phyloP scores from a whole-genome alignment of 495 filamentous ascomycete genomes.

The Penicillium bovifimosum region DNA sequence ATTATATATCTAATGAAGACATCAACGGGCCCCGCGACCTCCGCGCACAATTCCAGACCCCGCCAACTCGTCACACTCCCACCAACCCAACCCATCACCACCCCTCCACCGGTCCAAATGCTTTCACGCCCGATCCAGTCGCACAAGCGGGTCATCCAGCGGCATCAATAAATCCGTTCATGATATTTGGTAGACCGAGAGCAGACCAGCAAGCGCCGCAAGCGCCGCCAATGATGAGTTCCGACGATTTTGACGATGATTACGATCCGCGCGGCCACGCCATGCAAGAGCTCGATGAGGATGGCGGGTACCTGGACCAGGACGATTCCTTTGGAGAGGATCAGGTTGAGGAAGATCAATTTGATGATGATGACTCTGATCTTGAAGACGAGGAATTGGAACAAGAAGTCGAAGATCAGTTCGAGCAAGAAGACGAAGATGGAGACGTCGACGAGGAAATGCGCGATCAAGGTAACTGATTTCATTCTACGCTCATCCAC shows the following conservation, averaged over 20 bases:
- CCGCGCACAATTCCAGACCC: slow-evolving; percentile 36
- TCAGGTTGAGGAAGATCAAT: slow-evolving; percentile 16
- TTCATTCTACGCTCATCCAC: background rate
- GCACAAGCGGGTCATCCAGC: slow-evolving; percentile 19
- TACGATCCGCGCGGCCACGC: slow-evolving; percentile 11
- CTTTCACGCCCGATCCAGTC: slow-evolving; percentile 17
- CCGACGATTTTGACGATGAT: slow-evolving; percentile 16
- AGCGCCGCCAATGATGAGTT: slow-evolving; percentile 14
- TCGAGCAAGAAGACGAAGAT: slow-evolving; percentile 31
- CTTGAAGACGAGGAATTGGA: slow-evolving; percentile 35
- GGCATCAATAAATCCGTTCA: slow-evolving; percentile 26
- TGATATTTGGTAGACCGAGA: slow-evolving; percentile 33
- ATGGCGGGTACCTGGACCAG: slow-evolving; percentile 6
- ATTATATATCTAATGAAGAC: slow-evolving; percentile 7
- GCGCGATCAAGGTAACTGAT: slow-evolving; percentile 33
- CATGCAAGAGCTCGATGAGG: slow-evolving; percentile 8
- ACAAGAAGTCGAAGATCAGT: slow-evolving; percentile 34
- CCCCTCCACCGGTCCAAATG: slow-evolving; percentile 28
- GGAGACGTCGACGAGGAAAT: slow-evolving; percentile 40
- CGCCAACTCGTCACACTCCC: slow-evolving; percentile 29
- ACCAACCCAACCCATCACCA: slow-evolving; percentile 28
- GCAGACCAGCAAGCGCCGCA: slow-evolving; percentile 5
- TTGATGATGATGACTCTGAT: slow-evolving; percentile 21
- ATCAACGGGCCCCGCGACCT: slow-evolving; percentile 9
- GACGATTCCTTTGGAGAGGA: slow-evolving; percentile 14